Percentiles rank a stretch among this genome's conserved stretches.
phyloP scores from a whole-genome alignment of 2,329 filamentous ascomycete species.

The Niveomyces coronatus region DNA sequence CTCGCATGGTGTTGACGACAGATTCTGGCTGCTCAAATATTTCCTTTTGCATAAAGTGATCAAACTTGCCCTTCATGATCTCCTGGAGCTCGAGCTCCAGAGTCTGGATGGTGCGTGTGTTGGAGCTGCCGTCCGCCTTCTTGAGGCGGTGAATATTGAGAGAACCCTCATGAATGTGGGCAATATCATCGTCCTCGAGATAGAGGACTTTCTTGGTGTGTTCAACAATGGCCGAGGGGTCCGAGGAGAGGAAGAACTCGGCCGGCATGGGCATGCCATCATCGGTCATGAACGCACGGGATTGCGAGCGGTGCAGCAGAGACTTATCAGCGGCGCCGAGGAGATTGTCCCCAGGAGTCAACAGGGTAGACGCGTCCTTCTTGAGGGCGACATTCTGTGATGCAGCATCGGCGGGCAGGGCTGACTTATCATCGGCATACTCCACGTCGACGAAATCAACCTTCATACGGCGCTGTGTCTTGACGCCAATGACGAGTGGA shows the following conservation, averaged over 20 bases:
- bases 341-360: conserved; percentile 50
- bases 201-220: conserved; percentile 99
- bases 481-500: conserved; percentile 91
- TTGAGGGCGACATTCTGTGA: conserved; percentile 95
- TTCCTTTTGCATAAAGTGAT: conserved; percentile 99
- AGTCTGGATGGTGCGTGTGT: conserved; percentile 96
- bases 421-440: conserved; percentile 75
- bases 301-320: conserved; percentile 95
- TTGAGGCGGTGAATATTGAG: conserved; percentile 97
- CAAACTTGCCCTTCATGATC: conserved; percentile 99
- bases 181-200: conserved; percentile 98
- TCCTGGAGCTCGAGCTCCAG: conserved; percentile 98
- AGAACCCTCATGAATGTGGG: conserved; percentile 97
- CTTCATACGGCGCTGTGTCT: conserved; percentile 98
- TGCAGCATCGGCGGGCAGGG: conserved; percentile 84
- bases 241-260: conserved; percentile 98
- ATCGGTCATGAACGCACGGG: conserved; percentile 96
- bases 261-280: conserved; percentile 96
- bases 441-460: conserved; percentile 99
- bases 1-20: conserved; percentile 99
- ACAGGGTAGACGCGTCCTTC: conserved; percentile 64
- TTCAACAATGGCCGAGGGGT: conserved; percentile 96
- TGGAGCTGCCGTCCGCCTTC: conserved; percentile 93
- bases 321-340: conserved; percentile 94
- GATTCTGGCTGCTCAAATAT: conserved; percentile 99